Evolutionary conservation across 2,329 filamentous ascomycete species (phyloP), one percentile per base, ranked within the genome.

Genomic region (Ophiostoma perfectum): DNA sequence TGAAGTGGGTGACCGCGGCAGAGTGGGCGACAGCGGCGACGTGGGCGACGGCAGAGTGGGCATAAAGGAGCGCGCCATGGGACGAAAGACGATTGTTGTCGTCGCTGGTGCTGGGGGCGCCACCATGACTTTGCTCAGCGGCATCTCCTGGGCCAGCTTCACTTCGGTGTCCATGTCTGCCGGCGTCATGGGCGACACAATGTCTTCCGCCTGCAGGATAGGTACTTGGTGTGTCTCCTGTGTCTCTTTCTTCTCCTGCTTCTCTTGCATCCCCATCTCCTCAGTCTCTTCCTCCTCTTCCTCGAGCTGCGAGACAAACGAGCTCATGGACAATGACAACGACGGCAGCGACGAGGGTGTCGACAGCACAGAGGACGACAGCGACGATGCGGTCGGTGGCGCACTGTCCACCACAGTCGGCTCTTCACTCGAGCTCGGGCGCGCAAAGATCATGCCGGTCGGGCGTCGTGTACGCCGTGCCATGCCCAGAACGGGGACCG

Each of bases 301-400:
- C 55, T 60, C 38, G 55, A 60, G 11, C 27, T 60, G 27, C 11
- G 36, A 16, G 18, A 64, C 41, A 12, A 42, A 45, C 42, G 63
- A 64, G 4, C 41, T 5, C 41, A 64, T 44, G 41, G 41, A 44
- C n/a, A 66, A 18, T 2, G 52, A 49, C 42, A 68, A 18, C 36
- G 65, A 65, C 3, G 67, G 67, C 6, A 68, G 38, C 39, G 72
- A 77, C 47, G 70, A 73, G 27, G 77, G 71, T 1, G 63, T 36
- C n/a, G 42, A 47, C 9, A 63, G 39, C 16, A 18, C 63, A 42
- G 63, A 47, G 4, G 41, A 47, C 27, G 64, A 44, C 42, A 68
- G 14, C 42, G 65, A 65, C 3, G 67, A 64, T 0, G 64, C 62
- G 41, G 72, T 77, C 49, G 70, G 73, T 27, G 77, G 72, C 1